Conservation (phyloP, 441 rosid genomes). For the Eruca vesicaria region DNA sequence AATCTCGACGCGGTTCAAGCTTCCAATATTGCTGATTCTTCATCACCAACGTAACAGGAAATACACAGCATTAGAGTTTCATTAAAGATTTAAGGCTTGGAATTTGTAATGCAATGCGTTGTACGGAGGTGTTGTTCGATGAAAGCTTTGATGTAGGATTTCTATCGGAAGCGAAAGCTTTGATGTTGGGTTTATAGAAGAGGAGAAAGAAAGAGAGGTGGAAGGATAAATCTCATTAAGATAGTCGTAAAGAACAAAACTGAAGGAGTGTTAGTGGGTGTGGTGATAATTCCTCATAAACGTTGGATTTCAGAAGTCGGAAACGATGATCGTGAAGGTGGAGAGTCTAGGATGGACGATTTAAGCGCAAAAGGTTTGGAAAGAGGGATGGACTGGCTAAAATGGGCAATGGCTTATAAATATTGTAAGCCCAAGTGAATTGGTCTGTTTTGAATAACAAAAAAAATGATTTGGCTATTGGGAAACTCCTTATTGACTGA, state of each 20-base stretch:
- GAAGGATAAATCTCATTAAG: background rate
- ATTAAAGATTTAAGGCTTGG: too few species aligned
- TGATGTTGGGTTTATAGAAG: background rate
- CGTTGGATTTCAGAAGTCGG: background rate
- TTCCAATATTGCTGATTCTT: too few species aligned
- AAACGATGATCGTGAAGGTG: background rate
- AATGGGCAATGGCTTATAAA: background rate
- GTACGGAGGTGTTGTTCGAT: background rate
- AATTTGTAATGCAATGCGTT: background rate
- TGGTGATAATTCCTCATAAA: background rate
- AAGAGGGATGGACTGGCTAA: background rate
- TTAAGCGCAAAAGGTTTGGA: background rate
- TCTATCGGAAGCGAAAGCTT: background rate
- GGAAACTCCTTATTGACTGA: background rate
- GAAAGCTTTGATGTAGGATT: background rate
- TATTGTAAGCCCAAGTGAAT: background rate
- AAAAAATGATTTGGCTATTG: background rate
- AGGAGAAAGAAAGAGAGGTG: background rate
- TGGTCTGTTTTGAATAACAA: background rate
- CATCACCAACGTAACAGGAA: too few species aligned
- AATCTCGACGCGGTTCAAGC: too few species aligned
- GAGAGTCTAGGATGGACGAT: background rate
- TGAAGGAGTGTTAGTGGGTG: background rate
- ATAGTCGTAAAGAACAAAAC: background rate
- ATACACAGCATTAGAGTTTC: too few species aligned